These are phyloP conservation scores for Epichloe scottii DNA, from an alignment of 2,329 filamentous ascomycete species.

Conservation along the genomic window DNA sequence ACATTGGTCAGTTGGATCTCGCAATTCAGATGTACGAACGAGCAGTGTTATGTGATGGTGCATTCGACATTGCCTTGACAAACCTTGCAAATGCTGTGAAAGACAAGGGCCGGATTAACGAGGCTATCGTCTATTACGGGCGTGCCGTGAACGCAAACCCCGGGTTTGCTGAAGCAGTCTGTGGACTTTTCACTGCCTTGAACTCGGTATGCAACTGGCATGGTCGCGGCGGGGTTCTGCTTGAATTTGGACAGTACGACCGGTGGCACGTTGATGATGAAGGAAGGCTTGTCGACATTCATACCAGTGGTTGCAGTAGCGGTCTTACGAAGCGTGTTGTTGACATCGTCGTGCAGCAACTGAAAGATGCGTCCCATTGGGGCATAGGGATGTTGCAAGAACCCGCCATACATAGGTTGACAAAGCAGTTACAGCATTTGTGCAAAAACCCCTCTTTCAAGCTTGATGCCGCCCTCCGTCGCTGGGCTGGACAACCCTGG, in stretches of 20 bases:
- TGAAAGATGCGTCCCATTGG: constrained; percentile 78
- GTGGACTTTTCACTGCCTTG: constrained; percentile 83
- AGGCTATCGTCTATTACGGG: constrained; percentile 86
- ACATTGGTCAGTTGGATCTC: constrained; percentile 82
- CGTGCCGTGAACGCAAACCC: constrained; percentile 85
- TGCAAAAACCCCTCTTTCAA: constrained; percentile 24
- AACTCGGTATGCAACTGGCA: constrained; percentile 96
- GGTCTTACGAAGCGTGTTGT: constrained; percentile 87
- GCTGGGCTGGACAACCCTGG: constrained; percentile 67
- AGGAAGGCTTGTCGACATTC: constrained; percentile 70
- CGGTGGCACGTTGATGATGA: constrained; percentile 85
- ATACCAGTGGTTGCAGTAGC: constrained; percentile 43
- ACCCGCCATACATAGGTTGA: constrained; percentile 36
- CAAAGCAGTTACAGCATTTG: constrained; percentile 31
- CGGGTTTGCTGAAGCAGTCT: constrained; percentile 93
- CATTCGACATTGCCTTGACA: constrained; percentile 91
- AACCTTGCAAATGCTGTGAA: constrained; percentile 97
- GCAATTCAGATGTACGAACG: constrained; percentile 97
- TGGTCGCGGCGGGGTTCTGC: constrained; percentile 72
- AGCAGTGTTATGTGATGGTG: constrained; percentile 82
- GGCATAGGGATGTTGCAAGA: constrained; percentile 58
- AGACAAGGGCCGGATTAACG: constrained; percentile 81
- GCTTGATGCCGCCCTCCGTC: constrained; percentile 28
- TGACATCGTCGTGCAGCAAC: constrained; percentile 78
- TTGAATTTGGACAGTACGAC: constrained; percentile 63